Percentiles rank a stretch among this genome's conserved stretches.
phyloP scores from a whole-genome alignment of 164 flowering plant genomes.

The Piper betle region DNA sequence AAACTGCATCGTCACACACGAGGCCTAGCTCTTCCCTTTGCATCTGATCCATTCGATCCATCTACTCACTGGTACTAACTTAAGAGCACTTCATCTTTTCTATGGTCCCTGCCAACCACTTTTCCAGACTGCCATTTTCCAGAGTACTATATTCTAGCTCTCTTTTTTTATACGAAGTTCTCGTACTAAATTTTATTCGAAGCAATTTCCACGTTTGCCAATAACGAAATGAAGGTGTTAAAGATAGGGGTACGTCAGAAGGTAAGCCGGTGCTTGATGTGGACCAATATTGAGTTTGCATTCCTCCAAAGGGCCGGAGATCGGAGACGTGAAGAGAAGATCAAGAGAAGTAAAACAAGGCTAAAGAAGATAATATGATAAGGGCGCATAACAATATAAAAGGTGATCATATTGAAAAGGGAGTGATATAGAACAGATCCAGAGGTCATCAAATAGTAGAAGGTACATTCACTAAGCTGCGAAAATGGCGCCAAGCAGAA shows the following conservation, averaged over 20 bases:
- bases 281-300: too few species aligned
- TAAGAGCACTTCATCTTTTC: neutral
- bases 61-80: neutral
- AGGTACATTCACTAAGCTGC: neutral
- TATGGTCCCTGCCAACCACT: neutral
- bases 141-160: neutral
- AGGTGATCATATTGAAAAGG: neutral
- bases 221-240: neutral
- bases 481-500: neutral
- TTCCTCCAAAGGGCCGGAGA: neutral
- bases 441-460: neutral
- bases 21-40: neutral
- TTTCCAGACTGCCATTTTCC: neutral
- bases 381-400: neutral
- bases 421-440: neutral
- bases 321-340: neutral
- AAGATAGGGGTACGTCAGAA: neutral
- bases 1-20: neutral
- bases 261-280: too few species aligned
- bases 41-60: neutral
- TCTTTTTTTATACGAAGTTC: too few species aligned
- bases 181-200: neutral
- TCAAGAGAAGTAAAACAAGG: neutral
- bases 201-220: neutral
- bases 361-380: neutral